Percentiles rank a stretch among this genome's conserved stretches.
Conservation (phyloP, 2,329 filamentous ascomycete genomes). For the Apiospora kogelbergensis region DNA sequence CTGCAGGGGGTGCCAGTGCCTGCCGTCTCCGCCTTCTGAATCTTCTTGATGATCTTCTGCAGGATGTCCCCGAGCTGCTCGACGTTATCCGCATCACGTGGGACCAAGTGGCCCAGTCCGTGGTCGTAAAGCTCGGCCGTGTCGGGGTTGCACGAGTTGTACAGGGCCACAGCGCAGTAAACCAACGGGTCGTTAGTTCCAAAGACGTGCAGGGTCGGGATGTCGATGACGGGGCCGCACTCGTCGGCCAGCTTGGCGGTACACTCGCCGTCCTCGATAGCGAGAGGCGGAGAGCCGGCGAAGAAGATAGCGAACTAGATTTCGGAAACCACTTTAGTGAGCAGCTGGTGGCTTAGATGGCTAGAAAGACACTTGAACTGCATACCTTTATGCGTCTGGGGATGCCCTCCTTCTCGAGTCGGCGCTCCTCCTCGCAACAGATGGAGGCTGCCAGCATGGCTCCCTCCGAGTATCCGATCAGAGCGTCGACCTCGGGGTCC, state of each 20-base stretch:
- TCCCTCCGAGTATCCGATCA: constrained; percentile 17
- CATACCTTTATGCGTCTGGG: constrained; percentile 36
- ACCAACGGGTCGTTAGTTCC: constrained; percentile 40
- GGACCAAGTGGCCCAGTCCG: constrained; percentile 42
- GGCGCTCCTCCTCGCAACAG: constrained; percentile 7
- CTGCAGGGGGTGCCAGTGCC: constrained; percentile 11
- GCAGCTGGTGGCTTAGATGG: not conserved
- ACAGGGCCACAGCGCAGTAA: constrained; percentile 38
- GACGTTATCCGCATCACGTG: constrained; percentile 32
- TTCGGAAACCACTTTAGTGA: constrained; percentile 28
- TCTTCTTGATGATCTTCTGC: constrained; percentile 8
- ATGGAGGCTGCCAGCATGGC: constrained; percentile 12
- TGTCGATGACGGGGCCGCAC: constrained; percentile 36
- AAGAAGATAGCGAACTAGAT: constrained; percentile 41
- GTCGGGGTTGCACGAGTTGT: constrained; percentile 42
- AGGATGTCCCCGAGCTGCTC: constrained; percentile 29
- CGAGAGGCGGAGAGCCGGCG: constrained; percentile 43
- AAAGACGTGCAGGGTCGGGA: constrained; percentile 42
- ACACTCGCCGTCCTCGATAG: constrained; percentile 30
- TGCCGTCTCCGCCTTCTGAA: constrained; percentile 7
- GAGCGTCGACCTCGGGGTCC: constrained; percentile 16
- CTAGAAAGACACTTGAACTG: not conserved
- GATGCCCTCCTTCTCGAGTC: constrained; percentile 27
- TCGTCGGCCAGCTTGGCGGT: constrained; percentile 35
- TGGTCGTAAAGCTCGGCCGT: constrained; percentile 43